Evolutionary conservation across 352 stramenopile genomes (phyloP).

Genomic region (Phytophthora litchii): DNA sequence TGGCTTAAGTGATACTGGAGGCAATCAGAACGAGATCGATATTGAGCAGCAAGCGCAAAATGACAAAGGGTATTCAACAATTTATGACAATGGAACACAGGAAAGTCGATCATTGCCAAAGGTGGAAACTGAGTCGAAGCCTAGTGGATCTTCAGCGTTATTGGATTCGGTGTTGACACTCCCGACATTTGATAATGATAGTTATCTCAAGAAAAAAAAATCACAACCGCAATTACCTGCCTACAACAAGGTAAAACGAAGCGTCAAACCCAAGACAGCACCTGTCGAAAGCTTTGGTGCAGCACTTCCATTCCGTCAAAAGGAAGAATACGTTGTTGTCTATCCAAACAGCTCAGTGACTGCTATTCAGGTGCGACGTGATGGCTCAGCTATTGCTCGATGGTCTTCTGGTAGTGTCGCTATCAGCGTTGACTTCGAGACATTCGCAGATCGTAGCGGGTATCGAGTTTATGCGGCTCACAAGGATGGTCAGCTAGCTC

Average conservation of each 20-base stretch:
- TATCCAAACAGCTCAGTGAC: slow-evolving; percentile 62
- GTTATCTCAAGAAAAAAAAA: slow-evolving; percentile 49
- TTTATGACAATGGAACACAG: not conserved
- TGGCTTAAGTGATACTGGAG: not conserved
- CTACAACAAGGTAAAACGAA: slow-evolving; percentile 21
- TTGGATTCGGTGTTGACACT: slow-evolving; percentile 56
- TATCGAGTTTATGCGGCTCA: slow-evolving; percentile 77
- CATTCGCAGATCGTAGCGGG: slow-evolving; percentile 29
- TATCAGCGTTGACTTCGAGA: slow-evolving; percentile 70
- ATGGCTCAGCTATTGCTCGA: slow-evolving; percentile 71
- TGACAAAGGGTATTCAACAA: not conserved
- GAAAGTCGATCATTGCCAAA: not conserved
- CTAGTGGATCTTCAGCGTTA: slow-evolving; percentile 41
- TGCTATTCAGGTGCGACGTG: slow-evolving; percentile 57
- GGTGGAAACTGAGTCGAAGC: not conserved
- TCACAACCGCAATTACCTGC: slow-evolving; percentile 13
- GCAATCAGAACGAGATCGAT: slow-evolving; percentile 1
- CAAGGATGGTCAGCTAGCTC: slow-evolving; percentile 65
- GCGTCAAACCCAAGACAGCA: not conserved
- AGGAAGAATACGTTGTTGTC: slow-evolving; percentile 33
- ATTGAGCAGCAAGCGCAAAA: not conserved
- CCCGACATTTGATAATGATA: slow-evolving; percentile 48
- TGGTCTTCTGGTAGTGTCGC: slow-evolving; percentile 72
- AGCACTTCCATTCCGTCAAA: slow-evolving; percentile 38
- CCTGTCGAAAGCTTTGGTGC: not conserved